Evolutionary conservation across 2,329 filamentous ascomycete species (phyloP).

Genomic region (Fusarium goolgardi): DNA sequence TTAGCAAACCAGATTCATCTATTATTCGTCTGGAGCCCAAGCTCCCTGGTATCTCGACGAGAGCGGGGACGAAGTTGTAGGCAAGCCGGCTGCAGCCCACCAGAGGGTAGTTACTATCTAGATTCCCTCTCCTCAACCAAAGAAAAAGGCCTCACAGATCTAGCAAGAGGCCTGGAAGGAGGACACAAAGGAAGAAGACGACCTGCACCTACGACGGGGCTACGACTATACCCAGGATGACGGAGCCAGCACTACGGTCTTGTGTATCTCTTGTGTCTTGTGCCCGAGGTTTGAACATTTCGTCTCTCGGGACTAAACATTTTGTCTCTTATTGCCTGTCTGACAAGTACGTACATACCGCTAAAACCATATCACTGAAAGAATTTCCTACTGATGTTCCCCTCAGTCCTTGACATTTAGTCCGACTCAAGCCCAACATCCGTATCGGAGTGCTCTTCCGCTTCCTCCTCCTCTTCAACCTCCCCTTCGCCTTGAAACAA

Average conservation of each 20-base stretch:
- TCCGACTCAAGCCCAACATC: not conserved
- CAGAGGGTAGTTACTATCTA: too few species aligned
- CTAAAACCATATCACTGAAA: conserved; percentile 27
- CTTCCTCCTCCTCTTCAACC: not conserved
- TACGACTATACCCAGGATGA: not conserved
- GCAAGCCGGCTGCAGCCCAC: too few species aligned
- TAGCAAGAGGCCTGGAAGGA: too few species aligned
- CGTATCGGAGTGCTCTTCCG: not conserved
- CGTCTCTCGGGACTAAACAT: not conserved
- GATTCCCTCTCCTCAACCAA: too few species aligned
- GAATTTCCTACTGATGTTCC: not conserved
- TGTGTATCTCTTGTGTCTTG: not conserved
- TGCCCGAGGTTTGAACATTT: not conserved
- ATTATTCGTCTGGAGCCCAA: too few species aligned
- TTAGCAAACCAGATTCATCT: not conserved
- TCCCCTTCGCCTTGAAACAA: not conserved
- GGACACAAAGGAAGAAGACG: too few species aligned
- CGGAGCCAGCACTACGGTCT: not conserved
- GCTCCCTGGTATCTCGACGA: too few species aligned
- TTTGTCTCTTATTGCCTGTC: not conserved
- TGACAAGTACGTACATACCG: conserved; percentile 1
- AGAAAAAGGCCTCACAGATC: too few species aligned
- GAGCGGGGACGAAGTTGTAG: too few species aligned
- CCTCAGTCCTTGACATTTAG: not conserved
- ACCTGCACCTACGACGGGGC: not conserved